Evolutionary conservation across 78 protist species (phyloP).

Genomic region (Goniomonas avonlea): DNA sequence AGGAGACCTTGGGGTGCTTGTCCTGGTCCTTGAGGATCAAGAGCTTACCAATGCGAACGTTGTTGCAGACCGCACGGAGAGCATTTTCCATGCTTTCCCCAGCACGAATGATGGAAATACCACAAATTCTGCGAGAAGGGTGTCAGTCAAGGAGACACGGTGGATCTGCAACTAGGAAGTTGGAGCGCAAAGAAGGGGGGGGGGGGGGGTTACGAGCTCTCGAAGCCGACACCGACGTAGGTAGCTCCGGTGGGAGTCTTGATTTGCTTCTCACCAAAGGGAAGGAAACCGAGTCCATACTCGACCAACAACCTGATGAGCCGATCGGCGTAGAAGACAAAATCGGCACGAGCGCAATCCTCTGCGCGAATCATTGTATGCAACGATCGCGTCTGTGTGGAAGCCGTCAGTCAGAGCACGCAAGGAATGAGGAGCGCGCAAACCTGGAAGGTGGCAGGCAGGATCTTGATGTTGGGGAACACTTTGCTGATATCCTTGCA

Average conservation of each 20-base stretch:
- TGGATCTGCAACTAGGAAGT: constrained; percentile 64
- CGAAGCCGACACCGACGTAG: constrained; percentile 31
- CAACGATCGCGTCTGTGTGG: no score
- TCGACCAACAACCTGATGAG: constrained; percentile 62
- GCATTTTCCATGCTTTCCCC: constrained; percentile 82
- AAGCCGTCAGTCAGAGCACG: no score
- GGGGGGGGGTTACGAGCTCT: no score
- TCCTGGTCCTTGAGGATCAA: no score
- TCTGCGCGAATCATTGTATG: constrained; percentile 49
- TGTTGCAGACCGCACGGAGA: constrained; percentile 55
- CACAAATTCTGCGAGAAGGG: no score
- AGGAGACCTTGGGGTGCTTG: no score
- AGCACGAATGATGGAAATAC: constrained; percentile 69
- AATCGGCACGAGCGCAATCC: constrained; percentile 37
- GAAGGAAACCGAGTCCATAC: constrained; percentile 59
- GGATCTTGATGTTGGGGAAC: constrained; percentile 6
- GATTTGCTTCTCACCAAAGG: constrained; percentile 42
- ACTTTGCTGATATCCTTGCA: neutral
- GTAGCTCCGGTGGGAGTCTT: constrained; percentile 56
- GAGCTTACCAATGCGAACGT: constrained; percentile 74
- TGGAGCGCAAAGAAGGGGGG: neutral
- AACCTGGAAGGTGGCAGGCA: neutral
- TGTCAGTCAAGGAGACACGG: no score
- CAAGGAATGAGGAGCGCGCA: neutral
- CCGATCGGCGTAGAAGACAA: constrained; percentile 60